Base-by-base conservation (phyloP, 2,329 filamentous ascomycete species). In the Claviceps sp. region DNA sequence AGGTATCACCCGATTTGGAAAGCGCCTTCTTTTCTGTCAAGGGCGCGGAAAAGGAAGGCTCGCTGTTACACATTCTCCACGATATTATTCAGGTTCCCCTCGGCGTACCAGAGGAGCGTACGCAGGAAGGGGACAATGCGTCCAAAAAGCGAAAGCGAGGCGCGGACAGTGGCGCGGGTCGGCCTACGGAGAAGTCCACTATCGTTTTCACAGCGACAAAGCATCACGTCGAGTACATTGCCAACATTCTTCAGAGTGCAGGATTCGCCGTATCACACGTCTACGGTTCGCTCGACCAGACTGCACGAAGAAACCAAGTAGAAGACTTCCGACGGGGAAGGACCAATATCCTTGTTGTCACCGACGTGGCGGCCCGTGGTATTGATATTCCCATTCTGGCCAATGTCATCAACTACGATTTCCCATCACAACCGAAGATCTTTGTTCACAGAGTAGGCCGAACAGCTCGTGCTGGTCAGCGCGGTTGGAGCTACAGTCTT, bases 401-500 rank as follows among this genome's bases (percentile, higher is more conserved):
- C 52, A 97, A 98, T 64, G 93, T 98, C 54, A 91, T 98, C 73
- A 97, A 98, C 73, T 98, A 95, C 68, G 91, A 97, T 63, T 98
- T 98, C 58, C 91, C 93, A 3, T 87, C 91, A 1, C 93, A 97
- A 62, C 89, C 93, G 20, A 98, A 98, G 70, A 83, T 98, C 43
- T 98, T 94, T 61, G 86, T 98, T 30, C 93, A 98, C 68, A 84
- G 93, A 64, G 93, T 98, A 47, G 93, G 93, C 61, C 84, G 93
- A 70, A 98, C 94, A 26, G 94, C 93, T 42, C 82, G 93, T 78
- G 94, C 94, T 45, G 93, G 91, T 14, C 84, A 89, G 61, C 82
- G 85, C 58, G 93, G 93, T 56, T 97, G 93, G 93, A 87, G 85
- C 70, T 98, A 95, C 70, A 96, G 88, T 72, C 75, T 98, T 22